Evolutionary conservation across 2,329 filamentous ascomycete genomes (phyloP), one percentile per base, ranked within the genome.

Genomic region (Claviceps pusilla): DNA sequence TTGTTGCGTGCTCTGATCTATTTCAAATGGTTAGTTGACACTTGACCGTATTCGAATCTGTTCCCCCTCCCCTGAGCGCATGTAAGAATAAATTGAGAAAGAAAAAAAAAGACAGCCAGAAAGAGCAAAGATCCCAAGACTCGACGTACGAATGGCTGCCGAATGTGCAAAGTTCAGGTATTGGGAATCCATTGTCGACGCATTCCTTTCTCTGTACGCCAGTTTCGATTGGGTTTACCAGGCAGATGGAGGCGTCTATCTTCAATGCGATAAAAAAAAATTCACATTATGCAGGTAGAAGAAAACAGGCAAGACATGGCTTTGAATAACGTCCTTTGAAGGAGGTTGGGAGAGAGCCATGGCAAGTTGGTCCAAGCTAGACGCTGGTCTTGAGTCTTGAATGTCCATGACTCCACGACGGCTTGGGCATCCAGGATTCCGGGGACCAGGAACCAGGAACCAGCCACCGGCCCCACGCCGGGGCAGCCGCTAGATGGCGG

Each of bases 181-280:
- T 61, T 68, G 67, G 59, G 65, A 65, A 61, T 68, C 71, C 71
- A 73, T 73, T 60, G 57, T 68, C 56, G 55, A 53, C 41, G 60
- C 55, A 55, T 56, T 53, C 52, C 54, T 49, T 7, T 10, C 35
- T 10, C 55, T 59, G 61, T 53, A 58, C 54, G 53, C 58, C 61
- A 60, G 58, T 61, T 66, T 64, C 65, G 68, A 65, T 66, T 60
- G 59, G 56, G 58, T 55, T 60, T 55, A 57, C 61, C 58, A 61
- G 9, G 57, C 67, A 66, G 70, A 69, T 68, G 66, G 64, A 50
- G 65, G 60, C 58, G 54, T 58, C 60, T 60, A 60, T 57, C 62
- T 59, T 59, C 58, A 61, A 66, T 65, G 60, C 59, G 35, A 37
- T 24, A 3, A 64, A 61, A 57, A 19, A 64, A 58, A 60, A 60